A percentile compares a stretch with the other conserved stretches of the same genome.
phyloP scores from a whole-genome alignment of 78 protist genomes.

The Guillardia theta region DNA sequence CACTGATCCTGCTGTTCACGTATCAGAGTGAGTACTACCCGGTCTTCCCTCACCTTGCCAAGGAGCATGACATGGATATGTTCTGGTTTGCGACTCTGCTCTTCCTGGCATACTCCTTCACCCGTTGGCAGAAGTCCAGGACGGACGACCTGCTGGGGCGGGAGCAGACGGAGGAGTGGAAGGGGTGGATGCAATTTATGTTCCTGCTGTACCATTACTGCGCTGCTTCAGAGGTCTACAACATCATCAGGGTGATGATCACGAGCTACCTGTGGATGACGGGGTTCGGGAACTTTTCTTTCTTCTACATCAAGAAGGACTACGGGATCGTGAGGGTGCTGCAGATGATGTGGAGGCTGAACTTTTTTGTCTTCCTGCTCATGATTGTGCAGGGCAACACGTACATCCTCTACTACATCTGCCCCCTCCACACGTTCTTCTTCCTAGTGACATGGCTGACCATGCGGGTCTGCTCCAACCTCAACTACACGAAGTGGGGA shows the following conservation, averaged over 20 bases:
- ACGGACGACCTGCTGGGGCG: neutral
- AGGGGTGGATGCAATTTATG: conserved; percentile 73
- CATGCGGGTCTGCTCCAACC: neutral
- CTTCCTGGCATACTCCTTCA: neutral
- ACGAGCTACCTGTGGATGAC: conserved; percentile 75
- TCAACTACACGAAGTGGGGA: neutral
- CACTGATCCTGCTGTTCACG: neutral
- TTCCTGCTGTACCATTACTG: conserved; percentile 70
- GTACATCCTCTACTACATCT: conserved; percentile 64
- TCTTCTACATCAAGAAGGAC: neutral
- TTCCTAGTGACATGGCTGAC: conserved; percentile 39
- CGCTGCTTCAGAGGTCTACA: conserved; percentile 47
- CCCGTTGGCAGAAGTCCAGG: neutral
- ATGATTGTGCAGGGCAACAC: neutral
- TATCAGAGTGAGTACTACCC: neutral
- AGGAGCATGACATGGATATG: neutral
- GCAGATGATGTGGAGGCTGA: conserved; percentile 53
- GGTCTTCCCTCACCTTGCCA: neutral
- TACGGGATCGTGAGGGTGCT: neutral
- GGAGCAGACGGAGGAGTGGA: conserved; percentile 78
- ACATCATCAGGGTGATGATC: conserved; percentile 57
- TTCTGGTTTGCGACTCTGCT: neutral
- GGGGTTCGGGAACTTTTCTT: conserved; percentile 66
- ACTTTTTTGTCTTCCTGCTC: conserved; percentile 50
- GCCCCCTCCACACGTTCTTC: conserved; percentile 61